phyloP scores from a whole-genome alignment of 805 yeast species.

The Jamesozyma spencerorum region DNA sequence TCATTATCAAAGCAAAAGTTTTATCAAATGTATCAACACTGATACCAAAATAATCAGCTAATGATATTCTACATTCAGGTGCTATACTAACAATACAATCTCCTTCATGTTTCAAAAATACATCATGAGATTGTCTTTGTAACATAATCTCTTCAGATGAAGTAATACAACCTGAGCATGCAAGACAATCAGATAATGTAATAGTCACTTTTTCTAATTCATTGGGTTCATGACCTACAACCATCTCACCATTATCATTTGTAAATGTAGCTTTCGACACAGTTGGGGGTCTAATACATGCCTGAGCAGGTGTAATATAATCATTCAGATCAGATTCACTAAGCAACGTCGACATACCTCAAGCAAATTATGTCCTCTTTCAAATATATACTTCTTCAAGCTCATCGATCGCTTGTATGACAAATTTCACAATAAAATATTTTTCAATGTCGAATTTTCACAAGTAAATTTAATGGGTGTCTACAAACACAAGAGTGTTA shows the following conservation, averaged over 20 bases:
- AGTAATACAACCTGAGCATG: slow-evolving; percentile 95
- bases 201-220: slow-evolving; percentile 73
- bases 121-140: slow-evolving; percentile 81
- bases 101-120: slow-evolving; percentile 41
- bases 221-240: slow-evolving; percentile 46
- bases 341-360: slow-evolving; percentile 44
- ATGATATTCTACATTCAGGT: slow-evolving; percentile 77
- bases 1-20: slow-evolving; percentile 48
- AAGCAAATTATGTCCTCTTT: too few relatives aligned
- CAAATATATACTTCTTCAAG: too few relatives aligned
- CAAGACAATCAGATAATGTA: slow-evolving; percentile 84
- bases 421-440: too few relatives aligned
- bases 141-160: slow-evolving; percentile 93
- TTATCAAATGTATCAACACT: slow-evolving; percentile 52
- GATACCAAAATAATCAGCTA: slow-evolving; percentile 56
- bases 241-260: slow-evolving; percentile 28
- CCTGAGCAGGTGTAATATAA: slow-evolving; percentile 88
- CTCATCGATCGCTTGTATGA: too few relatives aligned
- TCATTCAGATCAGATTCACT: slow-evolving; percentile 90
- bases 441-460: too few relatives aligned
- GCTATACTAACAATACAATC: slow-evolving; percentile 58
- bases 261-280: slow-evolving; percentile 22
- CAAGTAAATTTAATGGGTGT: too few relatives aligned
- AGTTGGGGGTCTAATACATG: slow-evolving; percentile 72
- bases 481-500: too few relatives aligned